phyloP scores from a whole-genome alignment of 2,329 filamentous ascomycete genomes.

The Coniosporium uncinatum region DNA sequence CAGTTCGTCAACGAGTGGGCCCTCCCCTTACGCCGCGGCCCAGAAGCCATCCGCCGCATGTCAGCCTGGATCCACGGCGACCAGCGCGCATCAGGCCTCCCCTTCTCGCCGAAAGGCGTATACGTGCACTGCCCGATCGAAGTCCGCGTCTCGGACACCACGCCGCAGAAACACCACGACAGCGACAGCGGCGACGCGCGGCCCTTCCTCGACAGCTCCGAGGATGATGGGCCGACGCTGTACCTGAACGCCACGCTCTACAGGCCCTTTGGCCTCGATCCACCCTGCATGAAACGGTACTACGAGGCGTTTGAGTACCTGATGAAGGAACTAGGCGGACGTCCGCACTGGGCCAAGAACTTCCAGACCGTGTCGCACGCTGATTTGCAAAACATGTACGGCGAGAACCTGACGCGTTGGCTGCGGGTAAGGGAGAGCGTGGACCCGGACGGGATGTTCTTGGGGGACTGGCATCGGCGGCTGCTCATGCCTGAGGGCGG shows the following conservation, averaged over 20 bases:
- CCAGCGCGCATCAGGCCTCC: conserved; percentile 64
- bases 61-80: conserved; percentile 83
- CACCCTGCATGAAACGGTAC: conserved; percentile 70
- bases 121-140: conserved; percentile 91
- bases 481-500: conserved; percentile 44
- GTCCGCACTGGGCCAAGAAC: conserved; percentile 93
- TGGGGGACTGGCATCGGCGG: conserved; percentile 84
- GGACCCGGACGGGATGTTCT: conserved; percentile 81
- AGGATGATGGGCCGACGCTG: conserved; percentile 62
- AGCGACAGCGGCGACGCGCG: conserved; percentile 34
- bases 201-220: conserved; percentile 70
- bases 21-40: conserved; percentile 77
- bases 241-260: conserved; percentile 92
- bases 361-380: conserved; percentile 55
- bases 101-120: conserved; percentile 71
- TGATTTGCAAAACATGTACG: conserved; percentile 65
- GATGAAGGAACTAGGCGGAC: conserved; percentile 78
- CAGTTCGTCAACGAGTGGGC: conserved; percentile 99
- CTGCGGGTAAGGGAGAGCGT: conserved; percentile 60
- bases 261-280: conserved; percentile 72
- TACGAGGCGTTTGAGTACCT: conserved; percentile 89
- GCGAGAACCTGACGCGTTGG: conserved; percentile 60
- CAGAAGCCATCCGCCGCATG: conserved; percentile 78
- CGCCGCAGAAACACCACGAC: conserved; percentile 27
- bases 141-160: conserved; percentile 78